Evolutionary conservation across 495 filamentous ascomycete species (phyloP).

Genomic region (Lepraria neglecta): DNA sequence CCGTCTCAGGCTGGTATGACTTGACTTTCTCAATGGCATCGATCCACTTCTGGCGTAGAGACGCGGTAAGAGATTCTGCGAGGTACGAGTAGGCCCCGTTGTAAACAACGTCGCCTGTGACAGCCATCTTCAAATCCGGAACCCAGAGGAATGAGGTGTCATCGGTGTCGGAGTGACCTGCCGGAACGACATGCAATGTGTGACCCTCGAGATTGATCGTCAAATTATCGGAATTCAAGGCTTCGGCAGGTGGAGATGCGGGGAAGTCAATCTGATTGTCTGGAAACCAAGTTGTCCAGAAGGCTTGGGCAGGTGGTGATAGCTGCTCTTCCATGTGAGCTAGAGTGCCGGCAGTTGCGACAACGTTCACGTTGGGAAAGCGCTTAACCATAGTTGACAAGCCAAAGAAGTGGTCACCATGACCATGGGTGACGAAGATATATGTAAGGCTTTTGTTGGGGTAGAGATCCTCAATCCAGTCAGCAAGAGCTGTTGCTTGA

Average conservation of each 20-base stretch:
- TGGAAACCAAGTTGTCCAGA: conserved; percentile 30
- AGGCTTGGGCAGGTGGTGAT: neutral
- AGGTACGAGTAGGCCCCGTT: conserved; percentile 35
- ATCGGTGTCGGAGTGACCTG: conserved; percentile 33
- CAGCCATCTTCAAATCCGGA: conserved; percentile 31
- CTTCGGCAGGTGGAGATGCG: neutral
- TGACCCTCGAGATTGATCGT: conserved; percentile 31
- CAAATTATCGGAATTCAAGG: conserved; percentile 3
- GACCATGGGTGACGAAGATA: conserved; percentile 44
- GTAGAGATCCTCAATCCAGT: conserved; percentile 14
- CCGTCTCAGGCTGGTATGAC: conserved; percentile 29
- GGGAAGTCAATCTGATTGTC: conserved; percentile 19
- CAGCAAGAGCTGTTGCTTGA: conserved; percentile 13
- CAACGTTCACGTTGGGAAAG: conserved; percentile 30
- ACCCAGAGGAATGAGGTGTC: conserved; percentile 32
- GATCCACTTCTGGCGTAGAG: conserved; percentile 33
- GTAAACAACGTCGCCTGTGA: conserved; percentile 37
- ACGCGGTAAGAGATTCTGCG: conserved; percentile 28
- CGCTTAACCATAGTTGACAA: conserved; percentile 26
- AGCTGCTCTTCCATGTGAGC: conserved; percentile 34
- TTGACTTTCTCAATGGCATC: conserved; percentile 32
- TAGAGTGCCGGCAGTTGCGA: conserved; percentile 33
- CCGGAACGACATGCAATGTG: conserved; percentile 29
- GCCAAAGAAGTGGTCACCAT: conserved; percentile 44
- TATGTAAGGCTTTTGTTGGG: conserved; percentile 30